These are phyloP conservation scores for Monosporascus sp. DNA, from an alignment of 2,329 filamentous ascomycete species.

Conservation along the genomic window DNA sequence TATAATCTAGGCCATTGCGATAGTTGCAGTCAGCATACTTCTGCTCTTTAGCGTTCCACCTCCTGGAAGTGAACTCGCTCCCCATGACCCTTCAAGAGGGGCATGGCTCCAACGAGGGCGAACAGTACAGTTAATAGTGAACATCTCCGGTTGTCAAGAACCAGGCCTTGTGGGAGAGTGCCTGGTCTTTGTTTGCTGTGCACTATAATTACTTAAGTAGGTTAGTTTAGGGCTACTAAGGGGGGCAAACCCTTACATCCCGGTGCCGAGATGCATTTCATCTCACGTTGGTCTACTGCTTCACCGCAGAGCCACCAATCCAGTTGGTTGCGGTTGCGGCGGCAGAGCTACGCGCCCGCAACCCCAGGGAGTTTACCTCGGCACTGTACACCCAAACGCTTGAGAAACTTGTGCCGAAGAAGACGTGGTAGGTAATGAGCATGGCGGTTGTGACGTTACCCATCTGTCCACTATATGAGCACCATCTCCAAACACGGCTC, in stretches of 20 bases:
- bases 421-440: conserved; percentile 38
- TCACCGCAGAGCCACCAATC: conserved; percentile 37
- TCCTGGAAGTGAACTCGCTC: conserved; percentile 12
- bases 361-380: conserved; percentile 37
- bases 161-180: too few species aligned
- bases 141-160: too few species aligned
- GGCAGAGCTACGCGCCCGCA: conserved; percentile 36
- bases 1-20: conserved; percentile 14
- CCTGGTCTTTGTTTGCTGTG: too few species aligned
- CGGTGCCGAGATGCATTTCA: too few species aligned
- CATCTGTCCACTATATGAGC: conserved; percentile 21
- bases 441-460: conserved; percentile 36
- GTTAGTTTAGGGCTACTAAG: too few species aligned
- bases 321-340: conserved; percentile 41
- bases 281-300: conserved; percentile 38
- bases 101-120: too few species aligned
- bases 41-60: conserved; percentile 17
- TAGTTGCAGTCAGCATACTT: conserved; percentile 14
- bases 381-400: conserved; percentile 37
- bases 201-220: too few species aligned
- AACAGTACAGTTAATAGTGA: too few species aligned
- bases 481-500: neutral
- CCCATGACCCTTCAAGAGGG: neutral
- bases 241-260: too few species aligned
- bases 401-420: conserved; percentile 30